Evolutionary conservation across 164 flowering plant species (phyloP).

Genomic region (Berberis vulgaris): DNA sequence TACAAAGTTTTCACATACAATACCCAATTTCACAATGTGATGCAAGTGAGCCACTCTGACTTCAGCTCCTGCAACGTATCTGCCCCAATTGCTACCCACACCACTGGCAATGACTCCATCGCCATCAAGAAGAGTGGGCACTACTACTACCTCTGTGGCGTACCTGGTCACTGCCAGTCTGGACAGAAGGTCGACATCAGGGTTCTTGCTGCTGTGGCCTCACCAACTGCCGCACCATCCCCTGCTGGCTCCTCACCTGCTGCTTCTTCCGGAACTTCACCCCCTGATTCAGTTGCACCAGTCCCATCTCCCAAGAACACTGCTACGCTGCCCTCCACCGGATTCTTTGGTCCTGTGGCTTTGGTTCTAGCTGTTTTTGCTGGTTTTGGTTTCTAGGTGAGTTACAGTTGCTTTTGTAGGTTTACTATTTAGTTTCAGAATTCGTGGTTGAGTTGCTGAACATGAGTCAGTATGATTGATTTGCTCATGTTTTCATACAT

Average conservation of each 20-base stretch:
- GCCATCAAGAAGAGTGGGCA: constrained; percentile 35
- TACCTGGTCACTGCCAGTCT: constrained; percentile 60
- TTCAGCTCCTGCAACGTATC: constrained; percentile 49
- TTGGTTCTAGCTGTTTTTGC: constrained; percentile 15
- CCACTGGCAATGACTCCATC: constrained; percentile 52
- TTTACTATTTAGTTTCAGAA: background rate
- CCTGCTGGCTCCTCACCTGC: constrained; percentile 1
- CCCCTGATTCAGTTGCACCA: constrained; percentile 5
- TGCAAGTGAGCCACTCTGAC: constrained; percentile 41
- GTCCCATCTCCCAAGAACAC: constrained; percentile 11
- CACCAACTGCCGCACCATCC: constrained; percentile 7
- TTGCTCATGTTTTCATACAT: too few relatives aligned
- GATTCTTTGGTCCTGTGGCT: constrained; percentile 3
- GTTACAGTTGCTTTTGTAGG: background rate
- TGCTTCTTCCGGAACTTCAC: constrained; percentile 13
- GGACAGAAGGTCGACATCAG: constrained; percentile 66
- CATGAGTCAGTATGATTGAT: too few relatives aligned
- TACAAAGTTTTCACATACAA: constrained; percentile 48
- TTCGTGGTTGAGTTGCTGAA: too few relatives aligned
- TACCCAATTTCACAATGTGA: constrained; percentile 49
- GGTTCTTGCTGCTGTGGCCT: constrained; percentile 13
- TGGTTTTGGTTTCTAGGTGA: constrained; percentile 10
- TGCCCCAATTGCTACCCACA: constrained; percentile 25
- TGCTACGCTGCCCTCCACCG: constrained; percentile 7
- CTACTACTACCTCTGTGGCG: constrained; percentile 52